Percentiles rank a stretch among this genome's conserved stretches.
Conservation (phyloP, 2,329 filamentous ascomycete genomes). For the Cyphellophora europaea region DNA sequence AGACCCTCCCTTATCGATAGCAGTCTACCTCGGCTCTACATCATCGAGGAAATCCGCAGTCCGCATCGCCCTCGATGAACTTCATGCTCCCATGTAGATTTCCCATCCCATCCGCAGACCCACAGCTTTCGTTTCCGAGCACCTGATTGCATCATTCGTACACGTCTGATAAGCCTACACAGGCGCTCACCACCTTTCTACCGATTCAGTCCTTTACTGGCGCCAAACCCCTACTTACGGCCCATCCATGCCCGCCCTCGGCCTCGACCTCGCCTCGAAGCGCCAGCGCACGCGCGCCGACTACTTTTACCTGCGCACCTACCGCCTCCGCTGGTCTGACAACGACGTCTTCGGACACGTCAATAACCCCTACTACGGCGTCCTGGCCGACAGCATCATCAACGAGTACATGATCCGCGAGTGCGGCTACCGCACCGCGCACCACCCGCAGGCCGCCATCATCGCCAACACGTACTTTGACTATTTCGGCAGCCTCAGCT, state of each 20-base stretch:
- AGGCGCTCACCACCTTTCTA: no score
- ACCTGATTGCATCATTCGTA: no score
- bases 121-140: no score
- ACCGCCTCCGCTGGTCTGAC: slow-evolving; percentile 37
- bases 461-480: slow-evolving; percentile 80
- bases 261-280: slow-evolving; percentile 15
- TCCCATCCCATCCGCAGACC: no score
- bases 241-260: slow-evolving; percentile 6
- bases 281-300: slow-evolving; percentile 13
- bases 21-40: no score
- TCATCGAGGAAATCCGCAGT: no score
- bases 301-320: slow-evolving; percentile 17
- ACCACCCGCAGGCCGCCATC: slow-evolving; percentile 65
- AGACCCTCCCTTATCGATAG: no score
- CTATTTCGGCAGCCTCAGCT: slow-evolving; percentile 73
- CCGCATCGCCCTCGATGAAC: no score
- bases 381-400: slow-evolving; percentile 80
- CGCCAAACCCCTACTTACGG: no score
- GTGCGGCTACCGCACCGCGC: slow-evolving; percentile 63
- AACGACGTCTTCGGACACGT: slow-evolving; percentile 94
- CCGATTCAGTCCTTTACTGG: no score
- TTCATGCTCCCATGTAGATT: no score
- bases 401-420: slow-evolving; percentile 79
- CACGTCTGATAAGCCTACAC: no score
- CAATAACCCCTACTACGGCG: slow-evolving; percentile 83